Base-by-base conservation (phyloP, 2,329 filamentous ascomycete genomes). In the Grosmannia clavigera region DNA sequence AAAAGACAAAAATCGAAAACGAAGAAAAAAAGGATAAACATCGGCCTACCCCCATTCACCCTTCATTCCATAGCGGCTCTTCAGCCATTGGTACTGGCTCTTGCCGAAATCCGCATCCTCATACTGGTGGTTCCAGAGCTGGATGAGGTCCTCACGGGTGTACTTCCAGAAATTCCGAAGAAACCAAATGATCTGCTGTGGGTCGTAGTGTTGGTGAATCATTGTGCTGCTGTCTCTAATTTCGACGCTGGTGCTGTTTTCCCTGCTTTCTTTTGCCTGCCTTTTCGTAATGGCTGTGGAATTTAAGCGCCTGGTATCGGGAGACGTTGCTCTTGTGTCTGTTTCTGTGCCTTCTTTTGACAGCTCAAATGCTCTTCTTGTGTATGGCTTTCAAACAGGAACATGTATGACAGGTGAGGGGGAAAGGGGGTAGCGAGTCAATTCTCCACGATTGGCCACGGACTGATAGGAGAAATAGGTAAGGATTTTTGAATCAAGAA, bases 61-160 rank as follows among this genome's bases (percentile, higher is more conserved):
- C 40, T 65, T 66, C 63, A 65, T 64, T 19, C 65, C 64, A 29
- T 66, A 66, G 5, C 61, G 61, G 19, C 33, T 56, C 48, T 61
- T 62, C 2, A 66, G 60, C 65, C 65, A 66, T 27, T 61, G 60
- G 58, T 66, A 66, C 31, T 66, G 65, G 50, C 62, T 65, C 22
- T 61, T 62, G 19, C 61, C 62, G 58, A 66, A 66, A 14, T 61
- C 46, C 12, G 12, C 3, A 27, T 66, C 65, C 1, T 57, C 27
- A 27, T 61, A 66, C 2, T 33, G 38, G 3, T 31, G 29, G 11
- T 60, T 55, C 58, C 60, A 66, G 19, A 57, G 55, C 0, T 11
- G 14, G 19, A 64, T 57, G 46, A 66, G 33, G 16, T 27, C 19
- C 2, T 62, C 60, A 16, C 61, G 60, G 35, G 55, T 55, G 46